Evolutionary conservation across 371 early-diverging fungal species (phyloP), one percentile per base, ranked within the genome.

Genomic region (Actinomortierella wolfii): DNA sequence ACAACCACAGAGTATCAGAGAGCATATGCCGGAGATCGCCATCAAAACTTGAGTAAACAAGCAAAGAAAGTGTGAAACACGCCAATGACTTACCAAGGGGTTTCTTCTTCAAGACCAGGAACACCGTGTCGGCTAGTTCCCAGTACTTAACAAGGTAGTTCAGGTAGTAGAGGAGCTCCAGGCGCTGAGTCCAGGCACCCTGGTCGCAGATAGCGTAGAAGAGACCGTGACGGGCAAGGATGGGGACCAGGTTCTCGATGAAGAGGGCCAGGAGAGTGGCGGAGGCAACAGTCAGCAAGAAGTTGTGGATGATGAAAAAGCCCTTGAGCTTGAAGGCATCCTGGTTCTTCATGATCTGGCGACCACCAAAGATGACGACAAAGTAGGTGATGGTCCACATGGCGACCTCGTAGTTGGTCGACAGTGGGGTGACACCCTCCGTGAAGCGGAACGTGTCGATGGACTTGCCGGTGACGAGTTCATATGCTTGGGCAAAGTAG

Each of bases 111-210:
- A 88, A 77, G 13, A 89, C 88, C 44, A 92, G 78, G 75, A 92
- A 87, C 26, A 87, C 69, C 40, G 92, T 92, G 68, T 92, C 92
- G 56, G 82, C 58, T 52, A 94, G 80, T 76, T 94, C 95, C 84
- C 88, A 92, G 79, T 89, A 94, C 79, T 94, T 94, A 65, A 88
- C 83, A 51, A 93, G 79, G 68, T 94, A 93, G 80, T 94, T 94
- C 55, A 91, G 81, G 68, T 92, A 93, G 80, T 92, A 94, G 46
- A 91, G 69, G 48, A 89, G 61, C 69, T 90, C 91, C 57, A 93
- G 81, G 23, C 85, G 84, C 70, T 89, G 88, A 61, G 88, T 89
- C 87, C 87, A 92, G 48, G 81, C 80, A 61, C 80, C 68, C n/a
- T 78, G 59, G 58, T 80, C 73, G 76, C 94, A 93, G 54, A 93